A percentile compares a stretch with the other conserved stretches of the same genome.
phyloP scores from a whole-genome alignment of 2,329 filamentous ascomycete genomes.

The Helicocarpus griseus region DNA sequence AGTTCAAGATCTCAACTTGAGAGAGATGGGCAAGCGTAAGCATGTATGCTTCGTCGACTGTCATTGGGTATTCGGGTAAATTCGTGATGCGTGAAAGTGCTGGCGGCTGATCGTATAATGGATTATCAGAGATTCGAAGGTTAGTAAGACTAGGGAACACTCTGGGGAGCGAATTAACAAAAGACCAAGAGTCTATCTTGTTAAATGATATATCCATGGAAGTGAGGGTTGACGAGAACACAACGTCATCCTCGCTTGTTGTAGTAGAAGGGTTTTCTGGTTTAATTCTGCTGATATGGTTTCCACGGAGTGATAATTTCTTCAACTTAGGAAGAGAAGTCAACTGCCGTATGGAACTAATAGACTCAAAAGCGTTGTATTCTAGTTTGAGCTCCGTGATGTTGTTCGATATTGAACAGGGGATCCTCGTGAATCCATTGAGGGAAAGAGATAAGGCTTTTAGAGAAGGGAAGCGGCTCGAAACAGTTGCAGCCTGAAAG shows the following conservation, averaged over 20 bases:
- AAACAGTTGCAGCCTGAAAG: conserved; percentile 25
- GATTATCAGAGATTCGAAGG: conserved; percentile 77
- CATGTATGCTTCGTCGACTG: conserved; percentile 77
- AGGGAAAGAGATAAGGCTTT: conserved; percentile 25
- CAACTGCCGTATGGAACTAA: conserved; percentile 37
- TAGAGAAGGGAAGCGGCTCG: conserved; percentile 26
- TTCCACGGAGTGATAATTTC: conserved; percentile 59
- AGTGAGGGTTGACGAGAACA: conserved; percentile 47
- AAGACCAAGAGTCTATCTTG: conserved; percentile 57
- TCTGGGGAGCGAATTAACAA: conserved; percentile 58
- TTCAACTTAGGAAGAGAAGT: conserved; percentile 42
- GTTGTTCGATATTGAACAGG: conserved; percentile 21
- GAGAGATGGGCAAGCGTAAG: conserved; percentile 68
- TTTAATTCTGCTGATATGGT: conserved; percentile 49
- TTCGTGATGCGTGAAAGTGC: conserved; percentile 28
- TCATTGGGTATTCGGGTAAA: conserved; percentile 30
- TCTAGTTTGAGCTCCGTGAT: conserved; percentile 42
- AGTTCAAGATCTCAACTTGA: conserved; percentile 52
- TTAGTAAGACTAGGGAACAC: conserved; percentile 64
- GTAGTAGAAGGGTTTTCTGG: conserved; percentile 4
- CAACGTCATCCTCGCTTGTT: conserved; percentile 28
- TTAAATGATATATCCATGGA: conserved; percentile 70
- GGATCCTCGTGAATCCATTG: conserved; percentile 26
- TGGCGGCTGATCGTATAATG: conserved; percentile 55
- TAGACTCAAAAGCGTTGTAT: conserved; percentile 34